Evolutionary conservation across 2,329 filamentous ascomycete genomes (phyloP).

Genomic region (Aspergillus ochraceoroseus): DNA sequence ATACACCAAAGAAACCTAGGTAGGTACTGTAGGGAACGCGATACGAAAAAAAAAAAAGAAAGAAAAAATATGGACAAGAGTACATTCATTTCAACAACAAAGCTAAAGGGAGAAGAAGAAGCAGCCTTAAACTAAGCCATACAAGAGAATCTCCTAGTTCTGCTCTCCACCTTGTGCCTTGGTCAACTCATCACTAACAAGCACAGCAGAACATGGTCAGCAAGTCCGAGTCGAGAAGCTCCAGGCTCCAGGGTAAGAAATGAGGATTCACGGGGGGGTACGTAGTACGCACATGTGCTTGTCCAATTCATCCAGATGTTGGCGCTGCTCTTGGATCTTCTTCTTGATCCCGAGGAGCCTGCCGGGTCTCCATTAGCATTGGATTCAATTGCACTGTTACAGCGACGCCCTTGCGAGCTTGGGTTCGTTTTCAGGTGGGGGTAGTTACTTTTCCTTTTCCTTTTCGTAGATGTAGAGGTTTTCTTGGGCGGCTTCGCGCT

Average conservation of each 20-base stretch:
- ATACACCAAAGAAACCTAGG: slow-evolving; percentile 2
- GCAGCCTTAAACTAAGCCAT: no score
- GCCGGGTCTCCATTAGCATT: no score
- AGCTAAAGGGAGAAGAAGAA: no score
- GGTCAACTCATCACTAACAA: slow-evolving; percentile 67
- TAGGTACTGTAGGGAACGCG: not conserved
- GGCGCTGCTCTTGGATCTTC: slow-evolving; percentile 68
- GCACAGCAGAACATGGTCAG: no score
- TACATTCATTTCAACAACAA: no score
- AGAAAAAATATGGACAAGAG: no score
- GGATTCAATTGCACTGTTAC: no score
- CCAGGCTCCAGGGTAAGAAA: not conserved
- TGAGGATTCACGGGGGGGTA: no score
- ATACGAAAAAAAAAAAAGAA: no score
- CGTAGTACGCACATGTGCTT: slow-evolving; percentile 70
- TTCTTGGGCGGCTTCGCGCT: slow-evolving; percentile 83
- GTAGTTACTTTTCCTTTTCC: slow-evolving; percentile 73
- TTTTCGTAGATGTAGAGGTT: slow-evolving; percentile 78
- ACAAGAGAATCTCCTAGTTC: no score
- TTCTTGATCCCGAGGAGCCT: slow-evolving; percentile 65
- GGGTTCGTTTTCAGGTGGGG: no score
- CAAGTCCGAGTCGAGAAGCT: not conserved
- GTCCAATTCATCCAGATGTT: slow-evolving; percentile 78
- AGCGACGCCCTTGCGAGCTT: no score
- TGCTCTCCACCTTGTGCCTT: slow-evolving; percentile 64